Evolutionary conservation across 768 basidiomycete species (phyloP).

Genomic region (Tylopilus rubrobrunneus): DNA sequence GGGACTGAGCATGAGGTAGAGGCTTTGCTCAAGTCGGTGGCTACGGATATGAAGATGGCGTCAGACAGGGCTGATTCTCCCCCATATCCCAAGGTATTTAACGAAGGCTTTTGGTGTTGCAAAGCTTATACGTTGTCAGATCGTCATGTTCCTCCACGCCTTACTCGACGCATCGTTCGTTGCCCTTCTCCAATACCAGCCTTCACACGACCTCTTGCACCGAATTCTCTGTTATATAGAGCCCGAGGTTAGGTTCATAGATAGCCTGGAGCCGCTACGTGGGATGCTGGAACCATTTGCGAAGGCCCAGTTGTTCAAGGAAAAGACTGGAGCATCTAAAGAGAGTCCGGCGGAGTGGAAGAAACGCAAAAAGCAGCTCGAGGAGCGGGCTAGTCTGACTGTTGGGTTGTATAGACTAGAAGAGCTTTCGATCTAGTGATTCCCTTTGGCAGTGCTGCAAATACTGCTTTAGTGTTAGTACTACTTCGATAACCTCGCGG

Average conservation of each 20-base stretch:
- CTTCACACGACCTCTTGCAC: conserved; percentile 52
- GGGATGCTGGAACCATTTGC: conserved; percentile 63
- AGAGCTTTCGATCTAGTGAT: conserved; percentile 52
- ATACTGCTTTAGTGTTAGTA: background rate
- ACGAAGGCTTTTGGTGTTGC: conserved; percentile 31
- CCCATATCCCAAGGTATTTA: conserved; percentile 36
- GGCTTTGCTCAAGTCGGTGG: conserved; percentile 20
- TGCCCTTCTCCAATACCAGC: conserved; percentile 58
- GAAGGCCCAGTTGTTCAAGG: conserved; percentile 49
- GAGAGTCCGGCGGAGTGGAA: conserved; percentile 43
- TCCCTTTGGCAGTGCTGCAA: background rate
- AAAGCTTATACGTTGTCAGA: conserved; percentile 42
- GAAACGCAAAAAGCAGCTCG: conserved; percentile 49
- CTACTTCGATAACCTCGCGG: background rate
- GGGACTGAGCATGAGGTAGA: conserved; percentile 26
- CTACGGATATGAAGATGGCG: conserved; percentile 13
- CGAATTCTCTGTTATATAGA: conserved; percentile 48
- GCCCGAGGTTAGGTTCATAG: conserved; percentile 50
- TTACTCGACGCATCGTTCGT: conserved; percentile 74
- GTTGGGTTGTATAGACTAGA: conserved; percentile 72
- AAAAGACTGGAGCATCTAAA: conserved; percentile 34
- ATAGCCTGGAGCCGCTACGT: conserved; percentile 51
- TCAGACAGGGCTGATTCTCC: conserved; percentile 15
- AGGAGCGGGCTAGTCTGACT: conserved; percentile 47
- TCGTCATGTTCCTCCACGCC: conserved; percentile 56